Evolutionary conservation across 2,329 filamentous ascomycete species (phyloP).

Genomic region (Capronia coronata): DNA sequence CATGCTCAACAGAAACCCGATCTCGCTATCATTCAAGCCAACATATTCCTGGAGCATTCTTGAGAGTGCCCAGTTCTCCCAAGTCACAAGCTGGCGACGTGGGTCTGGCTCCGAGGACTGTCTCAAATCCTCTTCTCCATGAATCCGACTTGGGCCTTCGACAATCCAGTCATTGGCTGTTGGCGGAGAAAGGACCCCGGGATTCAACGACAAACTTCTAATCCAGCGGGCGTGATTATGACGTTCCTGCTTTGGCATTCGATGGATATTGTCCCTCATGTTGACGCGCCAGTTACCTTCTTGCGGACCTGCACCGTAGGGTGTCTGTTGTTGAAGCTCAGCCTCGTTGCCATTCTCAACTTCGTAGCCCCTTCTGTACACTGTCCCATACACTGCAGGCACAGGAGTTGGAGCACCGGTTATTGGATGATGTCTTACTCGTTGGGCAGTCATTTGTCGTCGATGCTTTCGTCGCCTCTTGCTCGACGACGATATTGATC

Average conservation of each 20-base stretch:
- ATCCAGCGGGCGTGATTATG: background rate
- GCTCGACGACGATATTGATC: too few relatives aligned
- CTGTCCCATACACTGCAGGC: background rate
- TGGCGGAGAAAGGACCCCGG: too few relatives aligned
- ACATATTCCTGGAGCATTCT: background rate
- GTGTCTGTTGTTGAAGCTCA: background rate
- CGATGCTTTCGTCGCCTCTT: background rate
- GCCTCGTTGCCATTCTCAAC: too few relatives aligned
- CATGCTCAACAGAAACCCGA: slow-evolving; percentile 1
- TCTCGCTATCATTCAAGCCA: slow-evolving; percentile 2
- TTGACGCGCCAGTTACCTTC: background rate
- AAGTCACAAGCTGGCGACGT: background rate
- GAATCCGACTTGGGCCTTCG: too few relatives aligned
- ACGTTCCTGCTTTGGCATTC: background rate
- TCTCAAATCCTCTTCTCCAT: too few relatives aligned
- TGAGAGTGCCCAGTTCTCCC: background rate
- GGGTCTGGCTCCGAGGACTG: background rate
- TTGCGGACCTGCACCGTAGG: background rate
- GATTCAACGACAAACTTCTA: too few relatives aligned
- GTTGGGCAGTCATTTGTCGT: background rate
- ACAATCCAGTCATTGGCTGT: too few relatives aligned
- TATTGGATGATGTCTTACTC: background rate
- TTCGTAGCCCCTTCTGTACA: too few relatives aligned
- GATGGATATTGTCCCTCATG: background rate
- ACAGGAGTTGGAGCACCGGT: background rate